These are phyloP conservation scores for Salix dunnii DNA, from an alignment of 345 rosid genomes.

Conservation along the genomic window DNA sequence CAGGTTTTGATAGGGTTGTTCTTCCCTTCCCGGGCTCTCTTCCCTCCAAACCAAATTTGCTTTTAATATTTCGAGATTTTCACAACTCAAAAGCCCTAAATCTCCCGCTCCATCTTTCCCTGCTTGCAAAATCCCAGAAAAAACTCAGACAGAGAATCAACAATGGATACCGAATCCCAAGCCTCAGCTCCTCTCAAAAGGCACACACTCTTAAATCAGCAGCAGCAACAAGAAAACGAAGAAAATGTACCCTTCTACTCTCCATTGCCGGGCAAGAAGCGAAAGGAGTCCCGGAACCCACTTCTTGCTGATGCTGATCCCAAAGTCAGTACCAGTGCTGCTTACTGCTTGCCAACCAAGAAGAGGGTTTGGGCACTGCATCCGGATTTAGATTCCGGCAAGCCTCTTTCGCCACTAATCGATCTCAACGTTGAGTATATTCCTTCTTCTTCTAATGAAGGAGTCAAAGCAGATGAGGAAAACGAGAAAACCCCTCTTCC, in stretches of 20 bases:
- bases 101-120: constrained; percentile 1
- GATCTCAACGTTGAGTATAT: constrained; percentile 72
- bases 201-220: constrained; percentile 42
- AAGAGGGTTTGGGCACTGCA: constrained; percentile 80
- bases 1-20: too few species aligned
- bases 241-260: constrained; percentile 31
- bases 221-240: constrained; percentile 14
- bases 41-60: not conserved
- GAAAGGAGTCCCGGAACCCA: constrained; percentile 49
- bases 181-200: constrained; percentile 76
- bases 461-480: not conserved
- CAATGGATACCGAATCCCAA: constrained; percentile 51
- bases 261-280: constrained; percentile 75
- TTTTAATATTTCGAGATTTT: not conserved
- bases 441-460: constrained; percentile 25
- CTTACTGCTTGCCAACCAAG: constrained; percentile 68
- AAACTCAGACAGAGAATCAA: not conserved
- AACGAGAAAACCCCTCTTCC: constrained; percentile 8
- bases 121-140: not conserved
- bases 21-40: not conserved
- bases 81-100: not conserved
- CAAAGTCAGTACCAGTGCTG: not conserved
- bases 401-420: constrained; percentile 43
- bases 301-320: constrained; percentile 11
- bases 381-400: constrained; percentile 44